phyloP scores from a whole-genome alignment of 1,284 basidiomycete species.

The Cutaneotrichosporon mucoides region DNA sequence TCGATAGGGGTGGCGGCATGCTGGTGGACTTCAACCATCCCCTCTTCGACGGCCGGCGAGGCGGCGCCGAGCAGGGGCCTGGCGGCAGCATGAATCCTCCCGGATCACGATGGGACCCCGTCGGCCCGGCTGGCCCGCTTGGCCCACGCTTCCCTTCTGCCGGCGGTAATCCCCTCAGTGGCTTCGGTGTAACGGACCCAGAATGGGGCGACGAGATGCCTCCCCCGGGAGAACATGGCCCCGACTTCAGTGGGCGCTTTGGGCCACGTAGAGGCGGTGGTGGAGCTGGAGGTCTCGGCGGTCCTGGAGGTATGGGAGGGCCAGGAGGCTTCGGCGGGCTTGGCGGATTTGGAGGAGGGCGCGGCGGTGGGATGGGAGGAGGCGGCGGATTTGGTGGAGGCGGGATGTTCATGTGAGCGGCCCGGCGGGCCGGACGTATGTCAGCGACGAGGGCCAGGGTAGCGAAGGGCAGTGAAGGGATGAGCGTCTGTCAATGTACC shows the following conservation, averaged over 20 bases:
- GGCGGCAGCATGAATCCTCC: conserved; percentile 48
- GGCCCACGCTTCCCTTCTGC: conserved; percentile 21
- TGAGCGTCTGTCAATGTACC: too few relatives aligned
- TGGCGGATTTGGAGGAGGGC: too few relatives aligned
- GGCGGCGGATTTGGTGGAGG: too few relatives aligned
- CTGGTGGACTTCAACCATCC: conserved; percentile 55
- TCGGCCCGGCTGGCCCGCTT: conserved; percentile 45
- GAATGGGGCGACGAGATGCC: conserved; percentile 48
- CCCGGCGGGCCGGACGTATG: too few relatives aligned
- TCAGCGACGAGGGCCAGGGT: too few relatives aligned
- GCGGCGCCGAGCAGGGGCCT: conserved; percentile 24
- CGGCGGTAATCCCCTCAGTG: conserved; percentile 39
- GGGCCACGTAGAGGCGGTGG: conserved; percentile 21
- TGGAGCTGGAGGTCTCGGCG: conserved; percentile 19
- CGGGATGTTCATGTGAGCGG: too few relatives aligned
- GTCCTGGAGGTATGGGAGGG: conserved; percentile 16
- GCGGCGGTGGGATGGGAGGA: too few relatives aligned
- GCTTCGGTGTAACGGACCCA: conserved; percentile 37
- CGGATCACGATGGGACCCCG: conserved; percentile 56
- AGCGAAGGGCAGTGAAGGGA: too few relatives aligned
- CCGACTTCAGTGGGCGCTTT: conserved; percentile 31
- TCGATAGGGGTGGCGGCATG: conserved; percentile 52
- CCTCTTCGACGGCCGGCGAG: conserved; percentile 46
- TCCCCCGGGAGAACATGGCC: conserved; percentile 47
- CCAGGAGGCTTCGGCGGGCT: conserved; percentile 21